A percentile compares a stretch with the other conserved stretches of the same genome.
Conservation (phyloP, 805 yeast genomes). For the Clavispora fructus region DNA sequence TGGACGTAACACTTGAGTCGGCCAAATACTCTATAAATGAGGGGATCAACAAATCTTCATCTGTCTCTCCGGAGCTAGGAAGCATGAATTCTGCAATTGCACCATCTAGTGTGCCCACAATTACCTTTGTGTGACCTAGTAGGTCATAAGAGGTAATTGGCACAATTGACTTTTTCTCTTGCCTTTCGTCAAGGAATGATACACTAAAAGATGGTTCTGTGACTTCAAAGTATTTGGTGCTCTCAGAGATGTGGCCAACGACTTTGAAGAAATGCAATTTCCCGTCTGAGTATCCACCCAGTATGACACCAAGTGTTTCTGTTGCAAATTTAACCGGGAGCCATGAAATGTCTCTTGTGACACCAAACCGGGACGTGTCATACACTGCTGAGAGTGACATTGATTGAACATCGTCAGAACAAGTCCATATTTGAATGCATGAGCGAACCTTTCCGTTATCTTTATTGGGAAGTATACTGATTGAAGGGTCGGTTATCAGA, state of each 20-base stretch:
- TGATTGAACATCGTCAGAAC: conserved; percentile 18
- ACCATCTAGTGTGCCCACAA: conserved; percentile 60
- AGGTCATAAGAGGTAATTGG: conserved; percentile 47
- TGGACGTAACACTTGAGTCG: conserved; percentile 26
- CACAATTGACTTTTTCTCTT: background rate
- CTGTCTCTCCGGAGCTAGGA: conserved; percentile 17
- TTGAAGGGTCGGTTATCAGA: conserved; percentile 20
- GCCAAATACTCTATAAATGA: conserved; percentile 28
- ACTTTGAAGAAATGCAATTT: conserved; percentile 44
- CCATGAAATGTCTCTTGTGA: conserved; percentile 37
- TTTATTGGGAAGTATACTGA: conserved; percentile 26
- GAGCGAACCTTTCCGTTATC: conserved; percentile 19
- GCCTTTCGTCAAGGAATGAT: conserved; percentile 6
- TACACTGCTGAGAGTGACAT: conserved; percentile 25
- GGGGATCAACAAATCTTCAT: conserved; percentile 19
- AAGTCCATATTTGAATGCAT: conserved; percentile 42
- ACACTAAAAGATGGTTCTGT: conserved; percentile 20
- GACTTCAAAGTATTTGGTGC: conserved; percentile 13
- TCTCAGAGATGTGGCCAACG: conserved; percentile 15
- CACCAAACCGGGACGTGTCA: conserved; percentile 40
- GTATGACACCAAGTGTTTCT: conserved; percentile 37
- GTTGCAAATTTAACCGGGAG: conserved; percentile 27
- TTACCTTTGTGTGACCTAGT: conserved; percentile 35
- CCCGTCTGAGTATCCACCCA: conserved; percentile 56
- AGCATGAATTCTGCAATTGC: conserved; percentile 52